These are phyloP conservation scores for Erucastrum elatum DNA, from an alignment of 345 rosid genomes.

Conservation along the genomic window DNA sequence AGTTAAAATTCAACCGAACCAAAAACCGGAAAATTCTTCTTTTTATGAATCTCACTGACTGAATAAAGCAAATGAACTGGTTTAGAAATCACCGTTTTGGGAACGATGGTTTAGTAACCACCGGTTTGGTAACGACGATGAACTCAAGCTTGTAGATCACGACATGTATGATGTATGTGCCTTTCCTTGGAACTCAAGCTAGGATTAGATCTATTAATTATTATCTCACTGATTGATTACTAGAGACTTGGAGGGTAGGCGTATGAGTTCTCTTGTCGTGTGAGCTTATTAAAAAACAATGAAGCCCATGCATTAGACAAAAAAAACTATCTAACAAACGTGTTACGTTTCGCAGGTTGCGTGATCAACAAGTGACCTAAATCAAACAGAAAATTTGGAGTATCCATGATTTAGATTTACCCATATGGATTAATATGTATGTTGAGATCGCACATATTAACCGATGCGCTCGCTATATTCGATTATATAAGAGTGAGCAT, in stretches of 20 bases:
- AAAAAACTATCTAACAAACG: too few relatives aligned
- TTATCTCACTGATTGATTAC: conserved; percentile 50
- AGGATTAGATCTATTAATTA: conserved; percentile 62
- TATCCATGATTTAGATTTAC: too few relatives aligned
- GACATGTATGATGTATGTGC: conserved; percentile 31
- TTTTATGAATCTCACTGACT: not conserved
- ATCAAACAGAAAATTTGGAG: too few relatives aligned
- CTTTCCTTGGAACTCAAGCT: conserved; percentile 55
- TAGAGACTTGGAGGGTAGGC: conserved; percentile 59
- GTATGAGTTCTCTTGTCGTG: not conserved
- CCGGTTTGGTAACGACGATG: not conserved
- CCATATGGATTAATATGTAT: not conserved
- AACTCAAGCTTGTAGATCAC: conserved; percentile 32
- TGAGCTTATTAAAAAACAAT: not conserved
- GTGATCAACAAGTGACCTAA: too few relatives aligned
- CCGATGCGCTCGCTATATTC: not conserved
- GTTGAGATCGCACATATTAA: not conserved
- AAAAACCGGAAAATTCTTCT: not conserved
- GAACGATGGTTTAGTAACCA: not conserved
- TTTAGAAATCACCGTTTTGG: not conserved
- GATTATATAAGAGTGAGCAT: not conserved
- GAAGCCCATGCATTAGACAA: too few relatives aligned
- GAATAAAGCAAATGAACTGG: not conserved
- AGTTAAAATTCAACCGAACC: not conserved
- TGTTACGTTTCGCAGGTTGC: too few relatives aligned